These are phyloP conservation scores for Mucor plumbeus DNA, from an alignment of 371 early-diverging fungal genomes.

Conservation along the genomic window DNA sequence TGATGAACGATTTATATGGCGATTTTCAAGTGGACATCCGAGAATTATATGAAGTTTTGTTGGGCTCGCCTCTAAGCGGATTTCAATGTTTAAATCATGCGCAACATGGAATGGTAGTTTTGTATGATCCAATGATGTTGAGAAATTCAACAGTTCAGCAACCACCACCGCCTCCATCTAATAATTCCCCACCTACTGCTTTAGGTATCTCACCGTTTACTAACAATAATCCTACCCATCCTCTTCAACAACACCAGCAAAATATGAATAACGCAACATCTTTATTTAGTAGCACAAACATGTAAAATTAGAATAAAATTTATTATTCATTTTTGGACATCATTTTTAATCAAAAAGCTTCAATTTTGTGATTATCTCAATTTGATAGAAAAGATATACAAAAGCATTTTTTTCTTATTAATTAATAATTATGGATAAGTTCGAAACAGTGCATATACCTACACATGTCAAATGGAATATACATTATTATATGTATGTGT, in stretches of 20 bases:
- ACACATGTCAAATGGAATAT: too few species aligned
- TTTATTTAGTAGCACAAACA: not conserved
- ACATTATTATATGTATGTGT: too few species aligned
- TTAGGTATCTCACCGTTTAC: not conserved
- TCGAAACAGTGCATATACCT: too few species aligned
- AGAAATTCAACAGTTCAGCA: not conserved
- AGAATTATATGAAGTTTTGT: slow-evolving; percentile 19
- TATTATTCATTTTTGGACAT: too few species aligned
- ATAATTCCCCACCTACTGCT: not conserved
- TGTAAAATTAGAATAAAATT: not conserved
- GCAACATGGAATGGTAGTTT: slow-evolving; percentile 34
- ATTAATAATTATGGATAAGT: too few species aligned
- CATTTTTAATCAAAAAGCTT: too few species aligned
- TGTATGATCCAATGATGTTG: slow-evolving; percentile 26
- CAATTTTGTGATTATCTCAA: too few species aligned
- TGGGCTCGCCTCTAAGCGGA: slow-evolving; percentile 20
- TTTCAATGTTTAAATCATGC: slow-evolving; percentile 33
- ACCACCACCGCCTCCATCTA: not conserved
- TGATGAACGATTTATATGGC: slow-evolving; percentile 34
- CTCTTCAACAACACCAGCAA: slow-evolving; percentile 2
- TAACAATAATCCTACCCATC: not conserved
- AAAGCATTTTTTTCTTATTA: too few species aligned
- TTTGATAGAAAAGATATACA: too few species aligned
- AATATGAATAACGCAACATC: not conserved
- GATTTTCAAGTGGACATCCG: slow-evolving; percentile 25